Percentiles rank a stretch among this genome's conserved stretches.
Conservation (phyloP, 192 early-diverging fungal genomes). For the Entophlyctis luteolus region DNA sequence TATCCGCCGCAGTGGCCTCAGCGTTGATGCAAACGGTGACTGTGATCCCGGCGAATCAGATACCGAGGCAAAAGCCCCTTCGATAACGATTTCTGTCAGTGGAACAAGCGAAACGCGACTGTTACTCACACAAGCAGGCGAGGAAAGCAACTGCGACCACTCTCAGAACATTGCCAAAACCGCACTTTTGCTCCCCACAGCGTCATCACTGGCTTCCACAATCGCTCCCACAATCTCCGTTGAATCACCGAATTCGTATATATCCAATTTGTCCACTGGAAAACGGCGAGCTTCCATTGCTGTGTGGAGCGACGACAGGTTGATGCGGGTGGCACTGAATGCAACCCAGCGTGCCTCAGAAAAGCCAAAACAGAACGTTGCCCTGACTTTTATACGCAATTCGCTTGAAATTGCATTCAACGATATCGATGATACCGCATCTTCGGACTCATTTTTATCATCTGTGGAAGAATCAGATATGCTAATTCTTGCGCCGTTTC, state of each 20-base stretch:
- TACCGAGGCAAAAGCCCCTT: too few relatives aligned
- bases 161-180: neutral
- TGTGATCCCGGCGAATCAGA: too few relatives aligned
- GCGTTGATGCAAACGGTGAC: too few relatives aligned
- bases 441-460: neutral
- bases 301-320: conserved; percentile 70
- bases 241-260: conserved; percentile 17
- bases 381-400: neutral
- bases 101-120: neutral
- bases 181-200: neutral
- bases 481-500: neutral
- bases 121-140: neutral
- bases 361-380: neutral
- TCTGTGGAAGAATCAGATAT: conserved; percentile 5
- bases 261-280: conserved; percentile 11
- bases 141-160: neutral
- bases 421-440: conserved; percentile 24
- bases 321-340: conserved; percentile 62
- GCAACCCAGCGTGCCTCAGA: conserved; percentile 22
- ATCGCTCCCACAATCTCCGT: neutral
- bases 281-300: conserved; percentile 68
- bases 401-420: neutral
- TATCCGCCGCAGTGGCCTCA: too few relatives aligned
- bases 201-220: neutral
- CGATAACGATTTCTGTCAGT: too few relatives aligned